Percentiles rank a stretch among this genome's conserved stretches.
Conservation (phyloP, 2,329 filamentous ascomycete genomes). For the Paracamarosporium sp. region DNA sequence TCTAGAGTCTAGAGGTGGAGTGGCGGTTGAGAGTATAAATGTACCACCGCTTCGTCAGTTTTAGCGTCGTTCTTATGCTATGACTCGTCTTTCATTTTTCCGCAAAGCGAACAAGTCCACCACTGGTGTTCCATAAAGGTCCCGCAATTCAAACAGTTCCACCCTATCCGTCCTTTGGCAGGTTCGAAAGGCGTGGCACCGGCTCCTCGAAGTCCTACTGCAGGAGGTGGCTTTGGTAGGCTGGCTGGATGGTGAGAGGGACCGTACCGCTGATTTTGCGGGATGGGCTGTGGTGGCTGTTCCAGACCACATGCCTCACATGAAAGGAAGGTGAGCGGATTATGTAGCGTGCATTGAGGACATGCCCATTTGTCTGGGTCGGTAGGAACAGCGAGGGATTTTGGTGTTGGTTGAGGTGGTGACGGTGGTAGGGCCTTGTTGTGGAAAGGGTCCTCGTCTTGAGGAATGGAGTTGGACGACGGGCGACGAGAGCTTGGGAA, state of each 20-base stretch:
- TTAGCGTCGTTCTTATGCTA: slow-evolving; percentile 4
- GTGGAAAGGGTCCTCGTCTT: slow-evolving; percentile 32
- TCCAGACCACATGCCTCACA: slow-evolving; percentile 68
- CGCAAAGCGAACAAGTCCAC: slow-evolving; percentile 69
- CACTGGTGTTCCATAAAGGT: slow-evolving; percentile 69
- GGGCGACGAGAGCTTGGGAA: slow-evolving; percentile 16
- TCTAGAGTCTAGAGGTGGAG: background rate
- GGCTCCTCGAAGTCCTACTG: slow-evolving; percentile 31
- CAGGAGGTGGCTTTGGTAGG: slow-evolving; percentile 40
- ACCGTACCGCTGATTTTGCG: slow-evolving; percentile 38
- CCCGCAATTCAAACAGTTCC: slow-evolving; percentile 65
- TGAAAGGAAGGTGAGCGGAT: slow-evolving; percentile 63
- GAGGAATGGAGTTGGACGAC: slow-evolving; percentile 32
- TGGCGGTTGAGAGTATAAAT: too few relatives aligned
- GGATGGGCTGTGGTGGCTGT: slow-evolving; percentile 53
- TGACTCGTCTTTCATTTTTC: slow-evolving; percentile 60
- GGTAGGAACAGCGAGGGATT: slow-evolving; percentile 28
- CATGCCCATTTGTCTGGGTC: slow-evolving; percentile 62
- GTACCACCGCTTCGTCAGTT: background rate
- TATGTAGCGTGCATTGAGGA: slow-evolving; percentile 67
- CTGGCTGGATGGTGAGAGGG: slow-evolving; percentile 28
- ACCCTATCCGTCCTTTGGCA: slow-evolving; percentile 60
- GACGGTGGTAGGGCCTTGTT: slow-evolving; percentile 38
- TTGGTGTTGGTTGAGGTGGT: slow-evolving; percentile 34
- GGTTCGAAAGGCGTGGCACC: slow-evolving; percentile 50